phyloP scores from a whole-genome alignment of 2,329 filamentous ascomycete species.

The Diaporthe ampelina region DNA sequence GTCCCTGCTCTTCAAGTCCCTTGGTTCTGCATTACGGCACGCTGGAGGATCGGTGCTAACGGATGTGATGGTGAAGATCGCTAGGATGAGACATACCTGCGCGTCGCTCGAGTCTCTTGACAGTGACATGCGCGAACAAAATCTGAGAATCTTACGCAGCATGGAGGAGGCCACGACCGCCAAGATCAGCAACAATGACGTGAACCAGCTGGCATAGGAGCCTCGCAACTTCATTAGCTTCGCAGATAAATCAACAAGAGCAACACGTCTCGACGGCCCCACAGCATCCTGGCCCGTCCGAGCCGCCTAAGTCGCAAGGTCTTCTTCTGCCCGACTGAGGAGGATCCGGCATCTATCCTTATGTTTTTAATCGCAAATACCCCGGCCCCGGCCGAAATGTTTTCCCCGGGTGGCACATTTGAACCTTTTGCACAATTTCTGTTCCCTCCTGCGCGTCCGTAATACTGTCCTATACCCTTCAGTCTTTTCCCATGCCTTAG shows the following conservation, averaged over 20 bases:
- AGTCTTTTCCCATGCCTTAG: slow-evolving; percentile 27
- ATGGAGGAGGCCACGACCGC: slow-evolving; percentile 41
- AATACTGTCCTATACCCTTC: slow-evolving; percentile 26
- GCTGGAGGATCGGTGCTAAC: slow-evolving; percentile 38
- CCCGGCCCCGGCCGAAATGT: slow-evolving; percentile 23
- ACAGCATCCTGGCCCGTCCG: slow-evolving; percentile 10
- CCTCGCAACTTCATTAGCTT: slow-evolving; percentile 13
- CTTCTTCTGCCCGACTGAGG: slow-evolving; percentile 33
- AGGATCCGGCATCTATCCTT: slow-evolving; percentile 29
- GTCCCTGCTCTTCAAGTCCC: slow-evolving; percentile 34
- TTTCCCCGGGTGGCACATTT: slow-evolving; percentile 9
- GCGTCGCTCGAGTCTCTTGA: slow-evolving; percentile 40
- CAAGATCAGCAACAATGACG: slow-evolving; percentile 34
- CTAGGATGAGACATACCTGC: slow-evolving; percentile 41
- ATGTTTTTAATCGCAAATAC: slow-evolving; percentile 37
- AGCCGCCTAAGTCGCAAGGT: slow-evolving; percentile 18
- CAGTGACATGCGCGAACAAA: slow-evolving; percentile 42
- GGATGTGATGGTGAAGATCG: slow-evolving; percentile 37
- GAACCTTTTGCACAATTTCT: not conserved
- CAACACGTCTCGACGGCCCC: slow-evolving; percentile 4
- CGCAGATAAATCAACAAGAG: slow-evolving; percentile 34
- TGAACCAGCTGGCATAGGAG: slow-evolving; percentile 37
- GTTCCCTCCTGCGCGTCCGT: slow-evolving; percentile 6
- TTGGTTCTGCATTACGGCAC: slow-evolving; percentile 22
- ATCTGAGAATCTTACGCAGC: slow-evolving; percentile 34